Percentiles rank a stretch among this genome's conserved stretches.
Evolutionary conservation across 2,329 filamentous ascomycete species (phyloP).

Genomic region (Venturiaceae sp.): DNA sequence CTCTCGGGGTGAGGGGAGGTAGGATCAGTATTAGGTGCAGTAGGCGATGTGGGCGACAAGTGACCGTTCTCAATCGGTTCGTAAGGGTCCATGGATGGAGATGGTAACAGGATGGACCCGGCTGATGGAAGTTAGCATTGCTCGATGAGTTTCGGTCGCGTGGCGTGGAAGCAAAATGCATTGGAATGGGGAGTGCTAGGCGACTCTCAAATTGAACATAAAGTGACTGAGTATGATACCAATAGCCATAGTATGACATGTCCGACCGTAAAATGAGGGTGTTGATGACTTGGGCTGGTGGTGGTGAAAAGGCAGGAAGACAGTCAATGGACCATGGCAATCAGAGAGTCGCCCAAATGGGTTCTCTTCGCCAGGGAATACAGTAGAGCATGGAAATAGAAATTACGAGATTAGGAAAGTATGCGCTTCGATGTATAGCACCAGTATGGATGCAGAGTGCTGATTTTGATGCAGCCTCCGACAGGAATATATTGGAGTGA

Average conservation of each 20-base stretch:
- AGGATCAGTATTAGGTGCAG: constrained; percentile 32
- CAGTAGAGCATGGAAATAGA: not conserved
- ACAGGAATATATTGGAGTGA: not conserved
- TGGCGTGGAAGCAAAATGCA: constrained; percentile 23
- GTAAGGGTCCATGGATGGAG: constrained; percentile 52
- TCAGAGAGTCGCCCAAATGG: not conserved
- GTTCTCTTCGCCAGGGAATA: not conserved
- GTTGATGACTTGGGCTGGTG: constrained; percentile 13
- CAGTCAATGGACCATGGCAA: not conserved
- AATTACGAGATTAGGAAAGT: not conserved
- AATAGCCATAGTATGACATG: constrained; percentile 21
- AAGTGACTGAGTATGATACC: constrained; percentile 18
- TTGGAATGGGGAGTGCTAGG: constrained; percentile 27
- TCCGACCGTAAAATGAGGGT: constrained; percentile 27
- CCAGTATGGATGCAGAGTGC: constrained; percentile 23
- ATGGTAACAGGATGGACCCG: constrained; percentile 53
- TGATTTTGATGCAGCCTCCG: constrained; percentile 15
- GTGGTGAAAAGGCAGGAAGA: not conserved
- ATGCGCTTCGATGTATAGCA: constrained; percentile 19
- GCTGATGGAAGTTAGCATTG: constrained; percentile 38
- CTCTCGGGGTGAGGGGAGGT: constrained; percentile 55
- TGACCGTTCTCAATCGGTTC: constrained; percentile 60
- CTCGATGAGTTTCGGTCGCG: constrained; percentile 20
- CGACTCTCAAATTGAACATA: constrained; percentile 31
- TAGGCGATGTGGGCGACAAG: constrained; percentile 44